Base-by-base conservation (phyloP, 441 rosid species). In the Brassica hybrid region DNA sequence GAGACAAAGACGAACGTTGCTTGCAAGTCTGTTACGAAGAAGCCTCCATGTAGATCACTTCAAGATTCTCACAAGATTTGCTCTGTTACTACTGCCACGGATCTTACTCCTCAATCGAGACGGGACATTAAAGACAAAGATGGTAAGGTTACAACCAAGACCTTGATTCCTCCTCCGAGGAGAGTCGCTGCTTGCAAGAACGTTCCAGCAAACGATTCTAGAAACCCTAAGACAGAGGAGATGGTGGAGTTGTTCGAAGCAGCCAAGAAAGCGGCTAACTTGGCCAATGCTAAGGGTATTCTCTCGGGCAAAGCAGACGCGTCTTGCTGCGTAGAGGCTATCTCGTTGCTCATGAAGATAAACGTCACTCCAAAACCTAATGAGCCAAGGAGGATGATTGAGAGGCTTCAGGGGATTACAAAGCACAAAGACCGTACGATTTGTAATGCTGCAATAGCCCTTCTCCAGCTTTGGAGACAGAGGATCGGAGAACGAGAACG, bases 361-460 rank as follows among this genome's bases (percentile, higher is more conserved):
- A 41, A 7, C 21, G 21, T 59, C 23, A 43, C n/a, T 59, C 59
- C 68, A 60, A 60, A 27, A n/a, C 13, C 30, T 48, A 68, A 10
- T 3, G 69, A 76, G 2, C 52, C 62, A 18, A 69, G 63, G 17
- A 12, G 52, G 73, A 68, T 68, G 13, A n/a, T 75, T 52, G 73
- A 60, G 41, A 68, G 38, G 27, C 79, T 75, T 19, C 60, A 68
- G 2, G 16, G 68, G 45, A 73, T 75, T 1, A 41, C 67, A 23
- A 74, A 56, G 7, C 71, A 74, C 65, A 74, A 66, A 30, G 66
- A 74, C 67, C 68, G 17, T 38, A 14, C 38, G 18, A 65, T 74
- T 4, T 16, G 43, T 4, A 12, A 1, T 38, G 72, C 66, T 41
- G 72, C 72, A n/a, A 21, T 65, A 12, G 0, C 71, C 13, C 77